A percentile compares a stretch with the other conserved stretches of the same genome.
Evolutionary conservation across 805 yeast species (phyloP).

Genomic region (Ogataea pilisensis): DNA sequence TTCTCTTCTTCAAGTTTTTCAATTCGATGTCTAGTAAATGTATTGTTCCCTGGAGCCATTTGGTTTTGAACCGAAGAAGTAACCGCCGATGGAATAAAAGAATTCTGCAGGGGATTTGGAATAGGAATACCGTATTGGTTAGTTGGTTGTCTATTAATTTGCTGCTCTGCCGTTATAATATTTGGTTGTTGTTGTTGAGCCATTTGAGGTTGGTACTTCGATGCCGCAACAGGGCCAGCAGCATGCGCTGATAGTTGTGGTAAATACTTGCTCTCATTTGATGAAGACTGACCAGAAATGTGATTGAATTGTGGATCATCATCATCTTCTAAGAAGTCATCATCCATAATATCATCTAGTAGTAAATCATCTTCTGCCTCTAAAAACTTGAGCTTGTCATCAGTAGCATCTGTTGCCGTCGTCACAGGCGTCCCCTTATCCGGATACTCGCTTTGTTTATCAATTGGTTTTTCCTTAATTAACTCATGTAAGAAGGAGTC

Average conservation of each 20-base stretch:
- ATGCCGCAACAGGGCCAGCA: neutral
- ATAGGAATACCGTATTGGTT: slow-evolving; percentile 3
- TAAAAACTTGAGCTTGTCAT: slow-evolving; percentile 39
- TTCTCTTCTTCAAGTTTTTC: slow-evolving; percentile 41
- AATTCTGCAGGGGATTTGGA: neutral
- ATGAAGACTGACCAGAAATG: too few relatives aligned
- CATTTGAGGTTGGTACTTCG: neutral
- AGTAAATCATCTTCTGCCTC: slow-evolving; percentile 43
- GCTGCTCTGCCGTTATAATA: slow-evolving; percentile 1
- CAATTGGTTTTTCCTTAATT: neutral
- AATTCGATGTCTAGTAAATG: slow-evolving; percentile 7
- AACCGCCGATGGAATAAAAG: slow-evolving; percentile 1
- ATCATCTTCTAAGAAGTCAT: slow-evolving; percentile 32
- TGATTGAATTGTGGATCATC: slow-evolving; percentile 3
- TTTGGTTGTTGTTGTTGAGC: neutral
- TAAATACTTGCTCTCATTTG: neutral
- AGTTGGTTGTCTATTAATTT: neutral
- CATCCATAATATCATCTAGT: slow-evolving; percentile 34
- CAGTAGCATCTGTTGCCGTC: slow-evolving; percentile 14
- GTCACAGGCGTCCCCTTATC: too few relatives aligned
- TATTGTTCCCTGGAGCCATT: slow-evolving; percentile 3
- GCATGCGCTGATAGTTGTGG: too few relatives aligned
- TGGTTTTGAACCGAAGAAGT: slow-evolving; percentile 1
- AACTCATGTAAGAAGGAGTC: slow-evolving; percentile 8
- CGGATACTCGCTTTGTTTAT: too few relatives aligned